Conservation (phyloP, 495 filamentous ascomycete genomes). For the Hypoxylon rickii region DNA sequence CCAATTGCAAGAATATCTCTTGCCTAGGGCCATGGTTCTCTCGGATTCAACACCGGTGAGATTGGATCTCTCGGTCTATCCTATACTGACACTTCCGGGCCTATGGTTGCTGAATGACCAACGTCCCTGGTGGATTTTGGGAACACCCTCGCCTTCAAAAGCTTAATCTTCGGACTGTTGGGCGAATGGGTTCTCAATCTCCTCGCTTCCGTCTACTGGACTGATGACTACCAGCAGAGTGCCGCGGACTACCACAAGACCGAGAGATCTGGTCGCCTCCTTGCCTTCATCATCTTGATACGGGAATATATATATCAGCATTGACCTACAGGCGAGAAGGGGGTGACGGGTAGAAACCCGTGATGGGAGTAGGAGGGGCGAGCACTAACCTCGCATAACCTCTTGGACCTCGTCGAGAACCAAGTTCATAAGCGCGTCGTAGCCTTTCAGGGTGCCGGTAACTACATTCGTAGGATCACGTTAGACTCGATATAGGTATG, state of each 20-base stretch:
- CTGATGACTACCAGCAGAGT: conserved; percentile 91
- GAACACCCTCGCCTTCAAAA: background rate
- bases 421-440: conserved; percentile 96
- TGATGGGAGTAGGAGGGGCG: background rate
- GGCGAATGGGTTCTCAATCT: conserved; percentile 92
- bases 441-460: conserved; percentile 86
- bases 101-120: too few species aligned
- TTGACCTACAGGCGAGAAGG: background rate
- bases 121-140: too few species aligned
- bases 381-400: conserved; percentile 71
- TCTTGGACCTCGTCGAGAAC: conserved; percentile 95
- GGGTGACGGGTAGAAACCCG: background rate
- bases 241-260: conserved; percentile 88
- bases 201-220: conserved; percentile 90
- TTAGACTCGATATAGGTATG: background rate
- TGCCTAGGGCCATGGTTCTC: too few species aligned
- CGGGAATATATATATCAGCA: conserved; percentile 15
- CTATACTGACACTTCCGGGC: background rate
- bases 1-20: too few species aligned
- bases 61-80: too few species aligned
- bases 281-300: conserved; percentile 86
- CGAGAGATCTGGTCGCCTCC: conserved; percentile 78
- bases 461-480: conserved; percentile 55
- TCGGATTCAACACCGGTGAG: too few species aligned
- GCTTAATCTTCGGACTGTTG: conserved; percentile 62